Evolutionary conservation across 148 eudicot genomes (phyloP).

Genomic region (Amaranthus palmeri): DNA sequence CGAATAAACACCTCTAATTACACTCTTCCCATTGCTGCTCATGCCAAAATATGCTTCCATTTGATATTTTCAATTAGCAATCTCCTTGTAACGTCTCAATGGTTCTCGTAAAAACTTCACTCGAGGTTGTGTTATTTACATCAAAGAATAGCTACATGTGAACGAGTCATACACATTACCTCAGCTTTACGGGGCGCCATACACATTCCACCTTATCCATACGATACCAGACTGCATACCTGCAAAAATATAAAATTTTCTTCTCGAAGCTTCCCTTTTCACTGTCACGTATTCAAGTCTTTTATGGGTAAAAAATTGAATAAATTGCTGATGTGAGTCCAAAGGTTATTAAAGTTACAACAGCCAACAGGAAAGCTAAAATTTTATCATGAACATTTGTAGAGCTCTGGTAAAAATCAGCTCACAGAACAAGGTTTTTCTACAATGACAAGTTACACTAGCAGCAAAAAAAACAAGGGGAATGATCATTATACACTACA

Average conservation of each 20-base stretch:
- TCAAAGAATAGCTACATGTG: too few relatives aligned
- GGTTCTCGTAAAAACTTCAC: too few relatives aligned
- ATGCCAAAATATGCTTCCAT: too few relatives aligned
- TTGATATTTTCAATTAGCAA: too few relatives aligned
- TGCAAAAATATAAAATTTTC: too few relatives aligned
- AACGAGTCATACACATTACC: too few relatives aligned
- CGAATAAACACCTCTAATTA: too few relatives aligned
- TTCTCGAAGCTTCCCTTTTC: not conserved
- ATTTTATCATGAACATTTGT: not conserved
- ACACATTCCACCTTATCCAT: not conserved
- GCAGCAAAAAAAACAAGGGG: not conserved
- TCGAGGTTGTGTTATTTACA: too few relatives aligned
- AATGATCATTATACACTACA: conserved; percentile 38
- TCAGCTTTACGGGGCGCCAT: too few relatives aligned
- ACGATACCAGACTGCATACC: not conserved
- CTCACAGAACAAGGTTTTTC: not conserved
- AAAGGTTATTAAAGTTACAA: not conserved
- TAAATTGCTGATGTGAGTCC: not conserved
- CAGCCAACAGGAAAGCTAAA: not conserved
- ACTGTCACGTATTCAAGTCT: not conserved
- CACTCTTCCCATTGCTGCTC: too few relatives aligned
- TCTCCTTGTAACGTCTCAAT: too few relatives aligned
- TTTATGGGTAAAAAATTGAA: too few relatives aligned
- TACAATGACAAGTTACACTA: not conserved
- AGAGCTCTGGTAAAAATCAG: not conserved